Evolutionary conservation across 805 yeast species (phyloP), one percentile per base, ranked within the genome.

Genomic region (Yamadazyma nakazawae): DNA sequence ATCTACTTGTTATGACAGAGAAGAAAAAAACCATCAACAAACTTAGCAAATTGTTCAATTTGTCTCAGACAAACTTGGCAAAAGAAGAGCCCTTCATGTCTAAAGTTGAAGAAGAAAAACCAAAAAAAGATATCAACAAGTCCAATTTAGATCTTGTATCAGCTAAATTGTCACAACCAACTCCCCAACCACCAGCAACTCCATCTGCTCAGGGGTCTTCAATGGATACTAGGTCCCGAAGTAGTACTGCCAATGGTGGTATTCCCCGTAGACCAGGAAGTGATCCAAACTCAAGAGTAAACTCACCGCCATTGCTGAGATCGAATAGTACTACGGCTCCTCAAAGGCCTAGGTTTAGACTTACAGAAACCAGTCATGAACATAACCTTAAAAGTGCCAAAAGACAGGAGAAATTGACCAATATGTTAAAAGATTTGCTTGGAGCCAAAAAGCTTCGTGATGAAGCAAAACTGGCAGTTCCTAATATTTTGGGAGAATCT

Each of bases 341-440:
- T 13, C 39, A 17, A 18, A 48, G 47, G 40, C 79, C 79, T 1
- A 56, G 91, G 37, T 83, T 84, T 59, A 56, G 68, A 17, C 66
- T 82, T 58, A 67, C 70, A 42, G 88, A 82, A 41, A 84, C 84
- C 54, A 95, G 96, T 4, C 99, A 92, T 64, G 88, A 80, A 57
- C 99, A 92, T 64, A 81, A 81, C 60, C 71, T 92, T 49, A 76
- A 81, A 49, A 82, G 84, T 37, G 83, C 92, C 7, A 84, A 82
- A 61, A 72, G 95, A 55, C 92, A 86, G 62, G 95, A 86, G 58
- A 86, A 85, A 55, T 62, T 86, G 32, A 75, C 83, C 7, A 81
- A 81, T 49, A 84, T 86, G 90, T 72, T 86, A 51, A 86, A 84
- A 58, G 88, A 83, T 60, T 74, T 85, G 55, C 62, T 85, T n/a